Conservation (phyloP, 2,329 filamentous ascomycete species). For the Beauveria asiatica region DNA sequence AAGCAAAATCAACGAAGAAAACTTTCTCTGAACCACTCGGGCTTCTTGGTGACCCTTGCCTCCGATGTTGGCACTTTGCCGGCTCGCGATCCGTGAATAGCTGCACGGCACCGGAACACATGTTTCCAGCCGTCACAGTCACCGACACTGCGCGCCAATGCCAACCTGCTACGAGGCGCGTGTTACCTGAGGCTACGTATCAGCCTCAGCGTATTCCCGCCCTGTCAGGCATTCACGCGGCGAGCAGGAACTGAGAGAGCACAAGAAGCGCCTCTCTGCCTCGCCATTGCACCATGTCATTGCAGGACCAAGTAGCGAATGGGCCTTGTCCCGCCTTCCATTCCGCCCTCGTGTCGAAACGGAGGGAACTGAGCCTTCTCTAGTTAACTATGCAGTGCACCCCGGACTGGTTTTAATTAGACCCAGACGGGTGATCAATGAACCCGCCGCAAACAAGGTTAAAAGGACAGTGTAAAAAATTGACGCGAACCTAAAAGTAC, state of each 20-base stretch:
- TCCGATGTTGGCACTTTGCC: neutral
- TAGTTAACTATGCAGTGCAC: neutral
- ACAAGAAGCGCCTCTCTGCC: neutral
- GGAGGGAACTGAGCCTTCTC: too few species aligned
- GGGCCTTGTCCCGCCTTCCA: neutral
- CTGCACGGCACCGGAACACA: neutral
- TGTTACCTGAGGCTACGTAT: neutral
- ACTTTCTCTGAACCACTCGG: neutral
- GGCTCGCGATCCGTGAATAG: neutral
- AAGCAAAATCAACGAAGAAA: neutral
- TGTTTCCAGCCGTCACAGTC: neutral
- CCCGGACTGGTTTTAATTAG: constrained; percentile 4
- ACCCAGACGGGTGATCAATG: neutral
- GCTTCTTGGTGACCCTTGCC: neutral
- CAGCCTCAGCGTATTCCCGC: constrained; percentile 1
- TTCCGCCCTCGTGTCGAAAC: neutral
- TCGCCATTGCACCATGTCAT: neutral
- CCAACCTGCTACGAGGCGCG: neutral
- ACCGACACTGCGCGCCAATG: neutral
- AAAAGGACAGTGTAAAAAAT: neutral
- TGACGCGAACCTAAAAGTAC: neutral
- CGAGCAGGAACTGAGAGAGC: neutral
- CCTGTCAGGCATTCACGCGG: neutral
- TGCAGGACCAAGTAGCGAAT: neutral
- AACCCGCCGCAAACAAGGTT: neutral